phyloP scores from a whole-genome alignment of 2,329 filamentous ascomycete genomes.

The Arthrobotrys sinensis region DNA sequence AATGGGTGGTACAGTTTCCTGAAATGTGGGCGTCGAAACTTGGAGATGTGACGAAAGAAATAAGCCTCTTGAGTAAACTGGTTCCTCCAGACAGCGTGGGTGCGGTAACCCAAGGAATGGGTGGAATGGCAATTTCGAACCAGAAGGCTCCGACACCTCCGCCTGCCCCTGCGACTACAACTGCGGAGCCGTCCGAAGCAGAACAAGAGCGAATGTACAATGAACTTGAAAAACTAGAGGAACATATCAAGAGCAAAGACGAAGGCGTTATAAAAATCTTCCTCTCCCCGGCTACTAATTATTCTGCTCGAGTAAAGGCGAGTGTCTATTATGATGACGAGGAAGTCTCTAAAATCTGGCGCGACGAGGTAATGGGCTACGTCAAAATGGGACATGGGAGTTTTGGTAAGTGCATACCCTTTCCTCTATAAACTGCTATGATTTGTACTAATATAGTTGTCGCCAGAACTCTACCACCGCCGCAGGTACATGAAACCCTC shows the following conservation, averaged over 20 bases:
- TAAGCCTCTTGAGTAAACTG: slow-evolving; percentile 8
- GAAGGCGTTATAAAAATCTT: slow-evolving; percentile 22
- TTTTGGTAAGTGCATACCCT: slow-evolving; percentile 37
- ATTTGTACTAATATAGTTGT: neutral
- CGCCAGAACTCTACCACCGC: slow-evolving; percentile 38
- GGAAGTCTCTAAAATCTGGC: slow-evolving; percentile 6
- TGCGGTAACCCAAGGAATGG: neutral
- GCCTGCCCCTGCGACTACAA: neutral
- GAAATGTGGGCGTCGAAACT: slow-evolving; percentile 19
- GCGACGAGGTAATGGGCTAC: slow-evolving; percentile 33
- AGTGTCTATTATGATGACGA: slow-evolving; percentile 35
- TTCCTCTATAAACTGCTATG: neutral
- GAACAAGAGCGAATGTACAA: slow-evolving; percentile 35
- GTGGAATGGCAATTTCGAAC: slow-evolving; percentile 9
- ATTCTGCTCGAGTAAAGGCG: slow-evolving; percentile 19
- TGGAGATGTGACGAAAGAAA: slow-evolving; percentile 8
- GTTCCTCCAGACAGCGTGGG: slow-evolving; percentile 11
- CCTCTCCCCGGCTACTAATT: slow-evolving; percentile 36
- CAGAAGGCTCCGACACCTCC: neutral
- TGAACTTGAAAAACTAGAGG: slow-evolving; percentile 30
- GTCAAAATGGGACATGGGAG: slow-evolving; percentile 38
- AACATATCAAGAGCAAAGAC: slow-evolving; percentile 25
- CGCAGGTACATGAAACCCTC: slow-evolving; percentile 38
- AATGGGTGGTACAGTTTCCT: slow-evolving; percentile 31
- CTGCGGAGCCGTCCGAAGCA: slow-evolving; percentile 10